Evolutionary conservation across 108 stramenopile species (phyloP).

Genomic region (Discostella pseudostelligera): DNA sequence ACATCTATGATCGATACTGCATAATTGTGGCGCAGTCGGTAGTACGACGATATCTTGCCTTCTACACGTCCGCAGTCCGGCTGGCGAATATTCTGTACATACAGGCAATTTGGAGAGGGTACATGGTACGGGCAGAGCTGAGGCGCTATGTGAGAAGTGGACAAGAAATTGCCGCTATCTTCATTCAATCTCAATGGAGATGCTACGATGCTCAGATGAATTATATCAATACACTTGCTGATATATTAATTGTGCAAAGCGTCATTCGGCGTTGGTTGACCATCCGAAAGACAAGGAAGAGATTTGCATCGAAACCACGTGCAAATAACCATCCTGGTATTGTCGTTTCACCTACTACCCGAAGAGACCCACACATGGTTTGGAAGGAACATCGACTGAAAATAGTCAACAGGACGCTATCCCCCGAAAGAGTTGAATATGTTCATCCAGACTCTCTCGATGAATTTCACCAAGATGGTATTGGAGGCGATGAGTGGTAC

Average conservation of each 20-base stretch:
- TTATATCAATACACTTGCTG: conserved; percentile 56
- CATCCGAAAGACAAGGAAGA: conserved; percentile 19
- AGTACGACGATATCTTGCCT: conserved; percentile 47
- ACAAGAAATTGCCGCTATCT: conserved; percentile 50
- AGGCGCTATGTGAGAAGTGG: conserved; percentile 33
- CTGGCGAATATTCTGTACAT: conserved; percentile 57
- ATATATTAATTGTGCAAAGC: conserved; percentile 67
- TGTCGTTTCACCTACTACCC: background rate
- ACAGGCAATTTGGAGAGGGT: conserved; percentile 59
- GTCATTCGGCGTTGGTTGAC: conserved; percentile 60
- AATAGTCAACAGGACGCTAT: conserved; percentile 7
- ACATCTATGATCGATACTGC: conserved; percentile 45
- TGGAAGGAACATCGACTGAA: conserved; percentile 28
- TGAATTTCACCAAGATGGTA: conserved; percentile 13
- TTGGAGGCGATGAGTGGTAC: conserved; percentile 23
- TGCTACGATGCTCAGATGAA: conserved; percentile 60
- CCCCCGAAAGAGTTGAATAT: background rate
- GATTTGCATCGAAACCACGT: conserved; percentile 4
- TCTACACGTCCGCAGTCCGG: conserved; percentile 39
- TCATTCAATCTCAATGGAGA: conserved; percentile 65
- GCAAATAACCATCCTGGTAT: background rate
- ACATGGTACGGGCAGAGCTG: conserved; percentile 41
- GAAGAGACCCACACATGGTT: conserved; percentile 5
- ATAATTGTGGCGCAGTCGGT: conserved; percentile 61
- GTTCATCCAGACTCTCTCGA: conserved; percentile 19